Percentiles rank a stretch among this genome's conserved stretches.
Evolutionary conservation across 225 moss, liverwort and hornwort species (phyloP).

Genomic region (Polytrichum commune): DNA sequence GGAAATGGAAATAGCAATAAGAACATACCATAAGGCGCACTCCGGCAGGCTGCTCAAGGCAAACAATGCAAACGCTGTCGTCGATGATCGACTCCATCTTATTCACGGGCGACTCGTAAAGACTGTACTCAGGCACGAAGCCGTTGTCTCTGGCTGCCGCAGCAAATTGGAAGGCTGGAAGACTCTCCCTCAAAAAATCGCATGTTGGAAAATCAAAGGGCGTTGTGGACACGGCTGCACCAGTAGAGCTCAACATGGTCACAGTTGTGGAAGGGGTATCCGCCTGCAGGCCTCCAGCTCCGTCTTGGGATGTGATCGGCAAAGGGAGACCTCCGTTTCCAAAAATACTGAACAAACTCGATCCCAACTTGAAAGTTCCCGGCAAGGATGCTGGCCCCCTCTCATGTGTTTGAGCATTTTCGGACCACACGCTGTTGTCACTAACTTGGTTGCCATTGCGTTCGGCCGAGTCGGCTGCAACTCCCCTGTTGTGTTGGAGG

Average conservation of each 20-base stretch:
- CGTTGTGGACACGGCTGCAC: conserved; percentile 10
- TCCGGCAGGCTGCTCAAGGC: conserved; percentile 45
- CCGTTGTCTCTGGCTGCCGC: conserved; percentile 23
- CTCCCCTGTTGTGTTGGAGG: conserved; percentile 44
- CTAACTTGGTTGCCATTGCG: no score
- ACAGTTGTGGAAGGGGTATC: no score
- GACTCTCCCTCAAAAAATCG: conserved; percentile 43
- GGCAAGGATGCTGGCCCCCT: conserved; percentile 27
- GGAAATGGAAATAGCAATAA: no score
- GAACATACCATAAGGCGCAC: conserved; percentile 42
- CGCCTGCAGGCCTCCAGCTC: conserved; percentile 19
- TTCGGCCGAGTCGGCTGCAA: no score
- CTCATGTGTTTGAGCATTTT: conserved; percentile 21
- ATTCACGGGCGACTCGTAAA: conserved; percentile 35
- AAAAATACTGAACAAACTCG: conserved; percentile 58
- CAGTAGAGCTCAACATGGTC: no score
- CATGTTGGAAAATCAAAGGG: conserved; percentile 50
- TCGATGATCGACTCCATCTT: conserved; percentile 19
- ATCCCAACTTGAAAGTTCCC: conserved; percentile 36
- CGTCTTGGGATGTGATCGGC: conserved; percentile 33
- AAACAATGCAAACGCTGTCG: conserved; percentile 51
- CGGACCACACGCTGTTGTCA: conserved; percentile 36
- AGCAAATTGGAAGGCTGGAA: conserved; percentile 26
- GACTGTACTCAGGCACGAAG: conserved; percentile 33
- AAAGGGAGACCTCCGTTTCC: conserved; percentile 50